phyloP scores from a whole-genome alignment of 2,329 filamentous ascomycete species.

The Xylogone sp. region DNA sequence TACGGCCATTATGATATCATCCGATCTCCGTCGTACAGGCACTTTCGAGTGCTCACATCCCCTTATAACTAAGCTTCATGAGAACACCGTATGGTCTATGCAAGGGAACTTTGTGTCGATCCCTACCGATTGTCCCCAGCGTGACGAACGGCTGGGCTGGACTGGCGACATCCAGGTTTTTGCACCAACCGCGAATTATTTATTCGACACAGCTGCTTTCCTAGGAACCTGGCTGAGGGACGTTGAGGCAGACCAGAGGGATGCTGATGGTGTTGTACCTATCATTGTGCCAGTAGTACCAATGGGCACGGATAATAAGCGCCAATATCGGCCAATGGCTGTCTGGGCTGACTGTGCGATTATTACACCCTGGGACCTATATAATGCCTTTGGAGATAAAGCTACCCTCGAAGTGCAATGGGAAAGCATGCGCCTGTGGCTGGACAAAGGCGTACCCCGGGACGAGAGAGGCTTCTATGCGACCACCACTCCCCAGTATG shows the following conservation, averaged over 20 bases:
- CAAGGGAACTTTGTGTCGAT: conserved; percentile 54
- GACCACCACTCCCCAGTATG: conserved; percentile 10
- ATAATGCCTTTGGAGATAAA: conserved; percentile 11
- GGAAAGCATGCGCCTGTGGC: conserved; percentile 10
- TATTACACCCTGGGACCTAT: conserved; percentile 16
- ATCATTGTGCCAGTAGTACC: conserved; percentile 24
- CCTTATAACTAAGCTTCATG: conserved; percentile 37
- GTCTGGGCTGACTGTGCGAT: conserved; percentile 15
- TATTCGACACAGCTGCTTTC: conserved; percentile 50
- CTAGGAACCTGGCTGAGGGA: conserved; percentile 47
- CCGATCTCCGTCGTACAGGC: conserved; percentile 5
- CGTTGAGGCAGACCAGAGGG: conserved; percentile 32
- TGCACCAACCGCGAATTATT: conserved; percentile 40
- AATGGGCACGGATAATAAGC: background rate
- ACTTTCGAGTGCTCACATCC: conserved; percentile 6
- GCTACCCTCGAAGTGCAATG: conserved; percentile 9
- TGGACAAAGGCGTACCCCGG: background rate
- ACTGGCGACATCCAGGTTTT: conserved; percentile 41
- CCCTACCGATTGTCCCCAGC: conserved; percentile 55
- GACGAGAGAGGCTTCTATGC: conserved; percentile 8
- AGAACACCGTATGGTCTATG: conserved; percentile 40
- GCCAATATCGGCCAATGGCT: conserved; percentile 6
- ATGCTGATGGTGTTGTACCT: conserved; percentile 24
- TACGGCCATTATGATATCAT: conserved; percentile 1
- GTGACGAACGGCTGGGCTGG: conserved; percentile 47